Conservation (phyloP, 371 early-diverging fungal species). For the Mucor velutinosus region DNA sequence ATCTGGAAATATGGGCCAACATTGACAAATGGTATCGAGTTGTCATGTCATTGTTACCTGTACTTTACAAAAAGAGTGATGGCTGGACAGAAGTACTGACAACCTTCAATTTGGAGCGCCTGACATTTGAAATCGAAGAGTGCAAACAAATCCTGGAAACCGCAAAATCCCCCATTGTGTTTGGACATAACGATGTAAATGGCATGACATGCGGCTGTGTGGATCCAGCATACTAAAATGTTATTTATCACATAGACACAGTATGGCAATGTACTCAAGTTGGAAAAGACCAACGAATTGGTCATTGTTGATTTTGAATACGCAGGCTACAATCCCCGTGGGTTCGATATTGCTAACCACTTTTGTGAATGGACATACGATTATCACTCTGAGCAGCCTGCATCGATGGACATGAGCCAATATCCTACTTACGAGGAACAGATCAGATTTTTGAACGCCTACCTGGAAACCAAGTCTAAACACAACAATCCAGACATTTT, state of each 20-base stretch:
- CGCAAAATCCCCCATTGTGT: conserved; percentile 68
- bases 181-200: conserved; percentile 84
- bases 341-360: conserved; percentile 87
- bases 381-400: conserved; percentile 69
- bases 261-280: conserved; percentile 82
- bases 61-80: conserved; percentile 16
- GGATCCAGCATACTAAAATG: neutral
- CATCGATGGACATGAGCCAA: conserved; percentile 41
- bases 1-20: conserved; percentile 67
- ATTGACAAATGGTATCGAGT: conserved; percentile 66
- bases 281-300: conserved; percentile 57
- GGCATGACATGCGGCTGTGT: neutral
- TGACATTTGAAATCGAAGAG: conserved; percentile 52
- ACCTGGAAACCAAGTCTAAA: conserved; percentile 49
- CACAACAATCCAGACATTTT: conserved; percentile 25
- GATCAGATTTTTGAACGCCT: conserved; percentile 65
- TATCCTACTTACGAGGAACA: conserved; percentile 73
- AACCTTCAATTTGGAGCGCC: conserved; percentile 45
- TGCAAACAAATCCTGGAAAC: conserved; percentile 40
- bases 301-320: conserved; percentile 88
- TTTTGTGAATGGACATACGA: conserved; percentile 91
- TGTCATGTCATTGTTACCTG: conserved; percentile 18
- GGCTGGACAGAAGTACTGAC: conserved; percentile 20
- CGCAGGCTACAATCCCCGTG: conserved; percentile 86
- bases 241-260: conserved; percentile 53